Evolutionary conservation across 306 rosid species (phyloP), one percentile per base, ranked within the genome.

Genomic region (Vigna angularis): DNA sequence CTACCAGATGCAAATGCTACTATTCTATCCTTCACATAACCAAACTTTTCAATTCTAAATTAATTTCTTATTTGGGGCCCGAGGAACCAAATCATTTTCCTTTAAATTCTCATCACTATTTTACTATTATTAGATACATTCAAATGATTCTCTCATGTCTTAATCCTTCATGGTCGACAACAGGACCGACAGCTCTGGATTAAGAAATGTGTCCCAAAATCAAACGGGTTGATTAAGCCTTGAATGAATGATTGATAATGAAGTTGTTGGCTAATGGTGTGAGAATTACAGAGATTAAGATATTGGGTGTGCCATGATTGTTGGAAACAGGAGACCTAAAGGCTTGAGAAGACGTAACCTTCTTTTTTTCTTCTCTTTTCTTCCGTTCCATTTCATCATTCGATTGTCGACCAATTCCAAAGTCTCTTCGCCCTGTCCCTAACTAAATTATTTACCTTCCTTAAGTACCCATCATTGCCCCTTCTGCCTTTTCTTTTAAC

Each of bases 61-160:
- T 65, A 4, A 4, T 66, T 73, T 18, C 20, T 63, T 67, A 81
- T 87, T 87, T 82, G 93, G 93, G 91, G 91, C 93, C 93, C 91
- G 91, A 90, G 93, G 86, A 78, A 81, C 56, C 47, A 69, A 66
- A 74, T 53, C 71, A 66, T 59, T 0, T 11, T 5, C 69, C 72
- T 82, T 70, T 59, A 58, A 70, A 72, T 75, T 45, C 68, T 53
- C 68, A n/a, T 64, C 32, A 72, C 66, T 77, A 53, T 66, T 66
- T 77, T 77, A 77, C 58, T 55, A 26, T 26, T 42, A 62, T 68
- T 70, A 81, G 74, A 50, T 74, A 24, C 62, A 62, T 82, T 61
- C 34, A 52, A 63, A 70, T 71, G 30, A 70, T 71, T 40, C 50
- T 4, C 38, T 70, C 55, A 36, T 18, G 59, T 15, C 55, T 76